phyloP scores from a whole-genome alignment of 495 filamentous ascomycete species.

The Neurospora sp. region DNA sequence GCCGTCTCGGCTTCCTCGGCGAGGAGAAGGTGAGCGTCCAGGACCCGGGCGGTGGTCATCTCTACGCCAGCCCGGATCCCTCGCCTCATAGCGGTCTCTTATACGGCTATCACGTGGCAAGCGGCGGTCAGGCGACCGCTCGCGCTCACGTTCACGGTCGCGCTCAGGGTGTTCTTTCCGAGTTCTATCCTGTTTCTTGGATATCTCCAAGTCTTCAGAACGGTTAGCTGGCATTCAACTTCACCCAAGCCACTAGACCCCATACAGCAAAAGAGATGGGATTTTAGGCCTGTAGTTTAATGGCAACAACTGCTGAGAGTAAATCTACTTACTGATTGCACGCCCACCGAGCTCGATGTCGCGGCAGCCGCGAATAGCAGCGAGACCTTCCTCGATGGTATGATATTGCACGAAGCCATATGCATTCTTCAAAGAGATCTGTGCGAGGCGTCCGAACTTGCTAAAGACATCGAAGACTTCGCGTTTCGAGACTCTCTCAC shows the following conservation, averaged over 20 bases:
- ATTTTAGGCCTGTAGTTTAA: not conserved
- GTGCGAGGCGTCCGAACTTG: conserved; percentile 75
- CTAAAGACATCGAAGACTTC: conserved; percentile 88
- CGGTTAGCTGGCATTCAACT: conserved; percentile 5
- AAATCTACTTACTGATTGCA: conserved; percentile 71
- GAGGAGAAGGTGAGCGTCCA: conserved; percentile 39
- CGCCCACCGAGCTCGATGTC: conserved; percentile 67
- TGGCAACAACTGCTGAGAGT: not conserved
- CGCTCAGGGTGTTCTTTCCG: conserved; percentile 36
- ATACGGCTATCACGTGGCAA: conserved; percentile 12
- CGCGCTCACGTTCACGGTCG: conserved; percentile 7
- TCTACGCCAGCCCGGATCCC: conserved; percentile 30
- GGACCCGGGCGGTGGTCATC: conserved; percentile 56
- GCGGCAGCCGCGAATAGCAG: conserved; percentile 67
- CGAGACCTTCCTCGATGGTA: conserved; percentile 57
- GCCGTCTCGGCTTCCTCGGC: conserved; percentile 33
- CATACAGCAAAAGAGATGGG: not conserved
- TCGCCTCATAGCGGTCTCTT: conserved; percentile 33
- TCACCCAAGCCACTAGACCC: not conserved
- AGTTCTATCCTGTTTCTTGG: conserved; percentile 70
- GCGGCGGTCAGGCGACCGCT: conserved; percentile 22
- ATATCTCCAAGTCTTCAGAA: conserved; percentile 76
- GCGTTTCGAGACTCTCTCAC: conserved; percentile 84
- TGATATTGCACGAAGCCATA: conserved; percentile 97
- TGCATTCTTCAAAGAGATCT: conserved; percentile 93